These are phyloP conservation scores for Pachyrhizus erosus DNA, from an alignment of 306 rosid genomes.

Conservation along the genomic window DNA sequence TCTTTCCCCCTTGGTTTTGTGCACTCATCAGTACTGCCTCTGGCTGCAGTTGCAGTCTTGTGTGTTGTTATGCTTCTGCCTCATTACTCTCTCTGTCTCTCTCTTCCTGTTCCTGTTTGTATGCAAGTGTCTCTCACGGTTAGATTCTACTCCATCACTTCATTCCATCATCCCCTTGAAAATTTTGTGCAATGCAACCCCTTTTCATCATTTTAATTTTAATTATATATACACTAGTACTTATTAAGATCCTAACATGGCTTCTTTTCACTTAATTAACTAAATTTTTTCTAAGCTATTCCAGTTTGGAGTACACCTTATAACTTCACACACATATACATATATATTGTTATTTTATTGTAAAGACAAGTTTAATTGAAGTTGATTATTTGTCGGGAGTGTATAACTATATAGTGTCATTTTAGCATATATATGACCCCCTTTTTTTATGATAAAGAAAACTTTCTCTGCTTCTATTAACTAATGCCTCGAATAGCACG, in stretches of 20 bases:
- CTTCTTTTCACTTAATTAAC: background rate
- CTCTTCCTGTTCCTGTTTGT: constrained; percentile 45
- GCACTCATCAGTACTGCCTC: constrained; percentile 39
- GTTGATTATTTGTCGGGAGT: background rate
- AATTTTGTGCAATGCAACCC: background rate
- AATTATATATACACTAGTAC: background rate
- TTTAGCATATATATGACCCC: background rate
- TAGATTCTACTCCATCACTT: constrained; percentile 56
- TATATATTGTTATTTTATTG: background rate
- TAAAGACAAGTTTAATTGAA: background rate
- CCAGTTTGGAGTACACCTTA: too few species aligned
- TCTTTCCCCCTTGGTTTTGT: constrained; percentile 40
- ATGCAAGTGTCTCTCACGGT: constrained; percentile 57
- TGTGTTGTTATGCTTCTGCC: constrained; percentile 34
- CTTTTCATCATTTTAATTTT: background rate
- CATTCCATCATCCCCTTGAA: background rate
- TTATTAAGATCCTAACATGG: background rate
- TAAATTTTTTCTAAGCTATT: background rate
- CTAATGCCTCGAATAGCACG: constrained; percentile 55
- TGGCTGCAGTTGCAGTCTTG: constrained; percentile 42
- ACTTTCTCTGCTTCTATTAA: background rate
- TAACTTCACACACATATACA: background rate
- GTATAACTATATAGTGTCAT: background rate
- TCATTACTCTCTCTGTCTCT: background rate
- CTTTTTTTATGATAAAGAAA: background rate